A percentile compares a stretch with the other conserved stretches of the same genome.
Evolutionary conservation across 441 rosid genomes (phyloP).

Genomic region (Capsella rubella): DNA sequence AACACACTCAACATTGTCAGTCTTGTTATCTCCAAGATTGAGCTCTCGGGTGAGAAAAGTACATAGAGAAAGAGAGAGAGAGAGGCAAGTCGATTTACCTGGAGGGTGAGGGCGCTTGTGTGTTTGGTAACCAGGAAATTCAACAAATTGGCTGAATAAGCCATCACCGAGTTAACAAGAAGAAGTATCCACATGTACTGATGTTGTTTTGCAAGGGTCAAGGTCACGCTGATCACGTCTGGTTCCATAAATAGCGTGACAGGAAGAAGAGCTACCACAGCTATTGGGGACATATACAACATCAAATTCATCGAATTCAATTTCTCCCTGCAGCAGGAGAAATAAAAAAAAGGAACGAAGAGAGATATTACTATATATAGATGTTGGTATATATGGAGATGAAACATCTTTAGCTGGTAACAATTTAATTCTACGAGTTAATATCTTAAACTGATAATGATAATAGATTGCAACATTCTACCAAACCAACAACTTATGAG

Average conservation of each 20-base stretch:
- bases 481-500: slow-evolving; percentile 26
- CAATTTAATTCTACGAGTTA: not conserved
- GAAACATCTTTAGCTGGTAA: not conserved
- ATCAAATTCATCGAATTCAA: slow-evolving; percentile 96
- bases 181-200: slow-evolving; percentile 84
- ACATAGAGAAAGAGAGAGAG: not conserved
- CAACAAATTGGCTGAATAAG: slow-evolving; percentile 87
- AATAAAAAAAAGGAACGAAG: not conserved
- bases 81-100: slow-evolving; percentile 53
- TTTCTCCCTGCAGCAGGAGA: slow-evolving; percentile 66
- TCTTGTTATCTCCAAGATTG: not conserved
- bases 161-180: slow-evolving; percentile 73
- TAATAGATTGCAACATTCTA: slow-evolving; percentile 18
- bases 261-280: slow-evolving; percentile 78
- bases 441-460: not conserved
- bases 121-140: slow-evolving; percentile 96
- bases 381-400: not conserved
- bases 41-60: not conserved
- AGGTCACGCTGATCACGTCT: slow-evolving; percentile 60
- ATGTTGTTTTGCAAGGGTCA: slow-evolving; percentile 67
- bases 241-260: slow-evolving; percentile 84
- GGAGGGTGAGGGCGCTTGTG: slow-evolving; percentile 96
- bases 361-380: not conserved
- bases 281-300: slow-evolving; percentile 92
- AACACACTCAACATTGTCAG: slow-evolving; percentile 22